Conservation (phyloP, 805 yeast species). For the Saturnispora zaruensis region DNA sequence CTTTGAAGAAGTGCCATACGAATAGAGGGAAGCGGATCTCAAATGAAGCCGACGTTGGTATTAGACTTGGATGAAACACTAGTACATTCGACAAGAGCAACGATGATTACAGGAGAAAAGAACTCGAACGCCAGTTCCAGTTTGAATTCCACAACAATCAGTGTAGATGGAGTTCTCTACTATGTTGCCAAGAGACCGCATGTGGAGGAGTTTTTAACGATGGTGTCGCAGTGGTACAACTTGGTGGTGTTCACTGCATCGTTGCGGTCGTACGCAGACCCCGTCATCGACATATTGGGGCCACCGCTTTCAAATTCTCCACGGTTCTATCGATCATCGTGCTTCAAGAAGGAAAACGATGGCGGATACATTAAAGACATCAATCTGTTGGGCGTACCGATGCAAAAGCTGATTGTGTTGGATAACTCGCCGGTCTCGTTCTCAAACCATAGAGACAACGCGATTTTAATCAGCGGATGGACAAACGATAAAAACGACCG, state of each 20-base stretch:
- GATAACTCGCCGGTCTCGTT: conserved; percentile 94
- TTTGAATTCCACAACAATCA: background rate
- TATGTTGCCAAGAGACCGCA: conserved; percentile 88
- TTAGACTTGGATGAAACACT: conserved; percentile 91
- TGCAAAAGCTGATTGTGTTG: conserved; percentile 55
- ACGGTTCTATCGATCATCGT: conserved; percentile 25
- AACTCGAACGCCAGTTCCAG: background rate
- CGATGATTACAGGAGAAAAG: background rate
- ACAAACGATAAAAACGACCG: conserved; percentile 90
- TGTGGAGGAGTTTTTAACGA: conserved; percentile 75
- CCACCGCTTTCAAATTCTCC: conserved; percentile 61
- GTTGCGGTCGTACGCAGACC: conserved; percentile 92
- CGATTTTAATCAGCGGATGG: conserved; percentile 95
- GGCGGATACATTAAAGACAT: conserved; percentile 83
- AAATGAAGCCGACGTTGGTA: conserved; percentile 42
- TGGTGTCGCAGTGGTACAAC: conserved; percentile 80
- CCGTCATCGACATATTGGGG: conserved; percentile 58
- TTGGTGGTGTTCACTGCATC: conserved; percentile 91
- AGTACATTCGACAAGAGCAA: conserved; percentile 57
- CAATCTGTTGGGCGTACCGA: conserved; percentile 1
- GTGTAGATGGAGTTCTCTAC: conserved; percentile 37
- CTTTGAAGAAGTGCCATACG: background rate
- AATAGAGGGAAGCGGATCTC: background rate
- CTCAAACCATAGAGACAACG: conserved; percentile 76
- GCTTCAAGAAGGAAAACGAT: conserved; percentile 30